Percentiles rank a stretch among this genome's conserved stretches.
These are phyloP conservation scores for Kodamaea plutei DNA, from an alignment of 1,139 yeast species.

Conservation along the genomic window DNA sequence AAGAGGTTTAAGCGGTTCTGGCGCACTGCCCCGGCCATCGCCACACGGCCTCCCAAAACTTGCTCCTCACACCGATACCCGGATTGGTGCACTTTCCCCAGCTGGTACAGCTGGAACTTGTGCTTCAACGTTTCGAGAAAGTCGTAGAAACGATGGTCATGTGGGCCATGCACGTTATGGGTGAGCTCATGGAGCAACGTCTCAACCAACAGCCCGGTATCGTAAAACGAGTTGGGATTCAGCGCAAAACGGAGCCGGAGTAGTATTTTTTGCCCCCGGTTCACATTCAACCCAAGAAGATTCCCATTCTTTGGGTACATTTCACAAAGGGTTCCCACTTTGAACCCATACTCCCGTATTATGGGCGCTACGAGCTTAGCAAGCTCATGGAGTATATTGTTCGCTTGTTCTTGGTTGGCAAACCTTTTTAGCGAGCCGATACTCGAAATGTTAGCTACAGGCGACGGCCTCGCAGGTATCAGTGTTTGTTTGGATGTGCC, in stretches of 20 bases:
- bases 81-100: conserved; percentile 35
- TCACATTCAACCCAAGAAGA: conserved; percentile 81
- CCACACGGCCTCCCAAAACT: conserved; percentile 40
- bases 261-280: conserved; percentile 72
- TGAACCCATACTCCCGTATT: conserved; percentile 63
- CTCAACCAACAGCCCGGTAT: conserved; percentile 67
- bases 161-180: conserved; percentile 79
- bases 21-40: conserved; percentile 23
- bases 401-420: conserved; percentile 54
- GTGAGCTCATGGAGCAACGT: conserved; percentile 87
- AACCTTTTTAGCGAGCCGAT: conserved; percentile 57
- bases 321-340: conserved; percentile 70
- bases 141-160: conserved; percentile 66
- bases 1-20: conserved; percentile 38
- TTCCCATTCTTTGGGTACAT: conserved; percentile 72
- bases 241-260: conserved; percentile 62
- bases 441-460: conserved; percentile 45
- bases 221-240: conserved; percentile 55
- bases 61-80: conserved; percentile 51
- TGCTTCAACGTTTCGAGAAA: conserved; percentile 57
- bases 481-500: conserved; percentile 3
- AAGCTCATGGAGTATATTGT: conserved; percentile 53
- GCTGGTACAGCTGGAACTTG: conserved; percentile 54
- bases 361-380: conserved; percentile 68
- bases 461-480: conserved; percentile 26